Conservation (phyloP, 1,284 basidiomycete genomes). For the Cutaneotrichosporon cavernicola region DNA sequence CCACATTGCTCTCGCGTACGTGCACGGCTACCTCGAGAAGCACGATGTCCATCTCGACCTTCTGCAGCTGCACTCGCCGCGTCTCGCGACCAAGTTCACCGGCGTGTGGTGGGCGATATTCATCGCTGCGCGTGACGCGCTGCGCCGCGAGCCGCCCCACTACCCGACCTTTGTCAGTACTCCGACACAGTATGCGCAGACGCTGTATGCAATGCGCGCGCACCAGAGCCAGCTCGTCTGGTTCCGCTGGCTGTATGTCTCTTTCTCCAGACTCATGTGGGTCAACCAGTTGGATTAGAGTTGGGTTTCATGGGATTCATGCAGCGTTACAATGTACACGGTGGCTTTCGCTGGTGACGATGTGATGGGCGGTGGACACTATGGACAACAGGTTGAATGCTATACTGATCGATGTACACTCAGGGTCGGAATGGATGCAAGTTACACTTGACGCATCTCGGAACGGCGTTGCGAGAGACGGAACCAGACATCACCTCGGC, state of each 20-base stretch:
- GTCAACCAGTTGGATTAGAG: constrained; percentile 67
- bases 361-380: not conserved
- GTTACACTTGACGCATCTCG: too few species aligned
- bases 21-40: constrained; percentile 45
- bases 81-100: constrained; percentile 58
- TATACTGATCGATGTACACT: too few species aligned
- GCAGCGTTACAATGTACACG: not conserved
- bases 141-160: constrained; percentile 1
- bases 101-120: constrained; percentile 24
- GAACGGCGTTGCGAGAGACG: too few species aligned
- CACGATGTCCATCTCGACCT: constrained; percentile 45
- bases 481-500: too few species aligned
- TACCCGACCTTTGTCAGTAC: constrained; percentile 57
- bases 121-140: not conserved
- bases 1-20: constrained; percentile 71
- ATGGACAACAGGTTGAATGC: too few species aligned
- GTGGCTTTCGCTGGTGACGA: not conserved
- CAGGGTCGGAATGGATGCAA: too few species aligned
- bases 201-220: constrained; percentile 68
- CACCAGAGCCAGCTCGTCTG: constrained; percentile 79
- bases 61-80: constrained; percentile 64
- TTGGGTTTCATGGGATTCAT: not conserved
- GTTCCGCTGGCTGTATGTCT: constrained; percentile 84
- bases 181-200: constrained; percentile 60
- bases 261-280: constrained; percentile 90